Conservation (phyloP, 2,329 filamentous ascomycete species). For the Phaeomoniella chlamydospora region DNA sequence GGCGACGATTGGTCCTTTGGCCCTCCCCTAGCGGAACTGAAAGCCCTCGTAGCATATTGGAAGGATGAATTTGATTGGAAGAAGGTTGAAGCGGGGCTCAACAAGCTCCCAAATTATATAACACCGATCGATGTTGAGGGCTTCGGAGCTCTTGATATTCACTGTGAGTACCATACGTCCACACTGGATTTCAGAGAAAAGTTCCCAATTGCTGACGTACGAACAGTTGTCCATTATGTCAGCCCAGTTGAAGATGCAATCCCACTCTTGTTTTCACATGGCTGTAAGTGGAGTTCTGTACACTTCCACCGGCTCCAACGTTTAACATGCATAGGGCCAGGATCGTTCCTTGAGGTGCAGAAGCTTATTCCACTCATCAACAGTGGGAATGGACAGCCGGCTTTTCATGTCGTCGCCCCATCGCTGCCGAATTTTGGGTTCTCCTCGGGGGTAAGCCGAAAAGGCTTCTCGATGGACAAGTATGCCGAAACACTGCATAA, state of each 20-base stretch:
- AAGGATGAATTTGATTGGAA: constrained; percentile 45
- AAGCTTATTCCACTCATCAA: constrained; percentile 42
- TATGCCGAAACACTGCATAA: constrained; percentile 30
- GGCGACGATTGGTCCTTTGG: constrained; percentile 38
- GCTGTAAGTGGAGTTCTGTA: constrained; percentile 12
- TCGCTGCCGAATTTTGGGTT: constrained; percentile 44
- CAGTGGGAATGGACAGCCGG: constrained; percentile 17
- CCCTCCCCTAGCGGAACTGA: constrained; percentile 43
- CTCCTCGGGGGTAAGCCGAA: constrained; percentile 31
- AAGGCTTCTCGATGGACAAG: constrained; percentile 43
- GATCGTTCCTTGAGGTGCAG: constrained; percentile 51
- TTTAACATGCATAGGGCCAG: constrained; percentile 33
- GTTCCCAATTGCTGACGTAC: not conserved
- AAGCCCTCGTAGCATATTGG: constrained; percentile 45
- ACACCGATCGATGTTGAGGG: constrained; percentile 35
- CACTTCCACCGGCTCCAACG: not conserved
- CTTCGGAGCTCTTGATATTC: constrained; percentile 45
- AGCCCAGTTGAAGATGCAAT: constrained; percentile 39
- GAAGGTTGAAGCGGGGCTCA: constrained; percentile 41
- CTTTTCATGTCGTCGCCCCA: constrained; percentile 38
- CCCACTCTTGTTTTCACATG: constrained; percentile 54
- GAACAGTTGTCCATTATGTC: constrained; percentile 39
- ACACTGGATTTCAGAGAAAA: too few relatives aligned
- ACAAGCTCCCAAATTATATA: constrained; percentile 44
- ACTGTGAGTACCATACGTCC: constrained; percentile 31